Conservation (phyloP, 192 early-diverging fungal species). For the Podila clonocystis region DNA sequence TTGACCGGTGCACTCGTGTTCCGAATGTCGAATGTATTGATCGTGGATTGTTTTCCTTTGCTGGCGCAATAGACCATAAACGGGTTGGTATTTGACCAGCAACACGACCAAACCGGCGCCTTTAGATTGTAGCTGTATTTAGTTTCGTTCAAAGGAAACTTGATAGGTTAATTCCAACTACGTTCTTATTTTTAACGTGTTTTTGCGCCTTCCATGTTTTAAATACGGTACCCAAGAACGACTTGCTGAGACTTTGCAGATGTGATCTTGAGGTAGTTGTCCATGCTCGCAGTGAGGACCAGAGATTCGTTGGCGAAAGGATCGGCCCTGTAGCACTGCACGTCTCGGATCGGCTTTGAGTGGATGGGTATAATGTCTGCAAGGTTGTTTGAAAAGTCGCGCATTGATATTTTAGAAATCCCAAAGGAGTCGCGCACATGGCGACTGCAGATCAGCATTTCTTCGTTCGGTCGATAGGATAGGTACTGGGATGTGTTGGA, state of each 20-base stretch:
- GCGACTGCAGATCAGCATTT: constrained; percentile 33
- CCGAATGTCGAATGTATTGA: constrained; percentile 31
- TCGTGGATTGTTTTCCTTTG: constrained; percentile 17
- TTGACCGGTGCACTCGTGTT: constrained; percentile 11
- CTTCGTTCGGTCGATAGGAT: constrained; percentile 34
- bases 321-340: constrained; percentile 19
- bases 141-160: too few relatives aligned
- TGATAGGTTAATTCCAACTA: too few relatives aligned
- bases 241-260: constrained; percentile 8
- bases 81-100: constrained; percentile 40
- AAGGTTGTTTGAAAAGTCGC: constrained; percentile 15
- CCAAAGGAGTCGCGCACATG: constrained; percentile 16
- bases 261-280: constrained; percentile 45
- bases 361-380: constrained; percentile 33
- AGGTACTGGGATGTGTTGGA: constrained; percentile 6
- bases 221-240: constrained; percentile 15
- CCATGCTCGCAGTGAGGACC: constrained; percentile 42
- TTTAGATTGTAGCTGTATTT: constrained; percentile 35
- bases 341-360: constrained; percentile 37
- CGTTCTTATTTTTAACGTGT: too few relatives aligned
- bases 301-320: constrained; percentile 13
- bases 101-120: constrained; percentile 40
- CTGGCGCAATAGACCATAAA: constrained; percentile 19
- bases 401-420: constrained; percentile 32
- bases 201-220: not conserved